Base-by-base conservation (phyloP, 2,329 filamentous ascomycete species). In the Escovopsis sp. region DNA sequence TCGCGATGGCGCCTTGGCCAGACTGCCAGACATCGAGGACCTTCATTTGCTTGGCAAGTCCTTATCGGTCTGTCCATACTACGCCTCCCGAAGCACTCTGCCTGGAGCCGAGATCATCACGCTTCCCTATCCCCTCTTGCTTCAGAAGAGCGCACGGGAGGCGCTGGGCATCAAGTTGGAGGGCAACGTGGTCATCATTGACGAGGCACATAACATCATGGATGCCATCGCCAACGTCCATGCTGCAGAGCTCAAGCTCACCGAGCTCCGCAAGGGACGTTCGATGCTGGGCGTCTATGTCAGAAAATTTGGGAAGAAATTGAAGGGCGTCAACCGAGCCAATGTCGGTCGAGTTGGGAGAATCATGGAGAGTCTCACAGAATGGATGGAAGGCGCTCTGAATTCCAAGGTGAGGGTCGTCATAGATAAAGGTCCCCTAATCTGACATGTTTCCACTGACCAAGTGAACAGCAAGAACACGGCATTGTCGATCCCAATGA, bases 201-300 rank as follows among this genome's bases (percentile, higher is more conserved):
- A 98, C 46, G 90, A 98, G 61, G 90, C 90, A 0, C 90, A 98
- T 53, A 98, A 98, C 50, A 72, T 98, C 35, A 94, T 94, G 79
- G 87, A 94, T 53, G 86, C 88, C 0, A 84, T 98, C 31, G 73
- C 84, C 13, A 79, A 77, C 31, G 90, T 94, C 25, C 77, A 94
- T 52, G 87, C 87, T 0, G 74, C 84, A 0, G 74, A 81, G 26
- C 68, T 96, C 15, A 73, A 72, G 3, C 61, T 93, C 4, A 62
- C 62, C 18, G 86, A 94, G 42, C 62, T 96, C 14, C 72, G 72
- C 34, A 68, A 70, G 39, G 83, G 80, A 3, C 71, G 83, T 35
- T 67, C 68, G 33, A 86, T 93, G 57, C 65, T 98, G 2, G 79
- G 77, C 0, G 65, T 76, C 0, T 98, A 98, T 47, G 73, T 93